Conservation (phyloP, 768 basidiomycete genomes). For the Auricularia sp. region DNA sequence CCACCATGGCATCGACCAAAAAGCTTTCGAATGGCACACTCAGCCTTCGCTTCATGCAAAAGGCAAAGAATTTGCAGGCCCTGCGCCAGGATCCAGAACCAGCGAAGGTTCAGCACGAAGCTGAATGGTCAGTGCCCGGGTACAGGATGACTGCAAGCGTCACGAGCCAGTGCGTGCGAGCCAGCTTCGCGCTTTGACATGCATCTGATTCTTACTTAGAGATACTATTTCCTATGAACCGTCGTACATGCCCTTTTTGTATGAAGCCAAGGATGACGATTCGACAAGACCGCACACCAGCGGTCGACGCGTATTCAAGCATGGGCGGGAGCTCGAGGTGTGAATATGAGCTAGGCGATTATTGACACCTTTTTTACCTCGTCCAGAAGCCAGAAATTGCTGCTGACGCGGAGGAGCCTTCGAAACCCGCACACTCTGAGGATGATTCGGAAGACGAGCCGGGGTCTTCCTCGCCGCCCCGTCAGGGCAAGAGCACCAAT, state of each 20-base stretch:
- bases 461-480: too few relatives aligned
- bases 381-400: not conserved
- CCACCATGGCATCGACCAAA: conserved; percentile 26
- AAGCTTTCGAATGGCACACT: conserved; percentile 55
- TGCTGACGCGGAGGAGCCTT: not conserved
- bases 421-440: too few relatives aligned
- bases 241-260: conserved; percentile 60
- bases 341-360: not conserved
- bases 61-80: conserved; percentile 48
- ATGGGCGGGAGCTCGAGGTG: not conserved
- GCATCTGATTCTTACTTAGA: conserved; percentile 7
- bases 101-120: conserved; percentile 51
- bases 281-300: not conserved
- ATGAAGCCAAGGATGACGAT: conserved; percentile 13
- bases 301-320: conserved; percentile 1
- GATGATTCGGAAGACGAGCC: too few relatives aligned
- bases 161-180: conserved; percentile 8
- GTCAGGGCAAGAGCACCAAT: too few relatives aligned
- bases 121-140: conserved; percentile 54
- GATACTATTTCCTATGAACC: conserved; percentile 39
- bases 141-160: conserved; percentile 6
- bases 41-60: conserved; percentile 65
- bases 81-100: conserved; percentile 40
- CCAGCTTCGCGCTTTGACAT: too few relatives aligned
- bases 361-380: not conserved